Evolutionary conservation across 2,329 filamentous ascomycete genomes (phyloP).

Genomic region (Venturia pyrina): DNA sequence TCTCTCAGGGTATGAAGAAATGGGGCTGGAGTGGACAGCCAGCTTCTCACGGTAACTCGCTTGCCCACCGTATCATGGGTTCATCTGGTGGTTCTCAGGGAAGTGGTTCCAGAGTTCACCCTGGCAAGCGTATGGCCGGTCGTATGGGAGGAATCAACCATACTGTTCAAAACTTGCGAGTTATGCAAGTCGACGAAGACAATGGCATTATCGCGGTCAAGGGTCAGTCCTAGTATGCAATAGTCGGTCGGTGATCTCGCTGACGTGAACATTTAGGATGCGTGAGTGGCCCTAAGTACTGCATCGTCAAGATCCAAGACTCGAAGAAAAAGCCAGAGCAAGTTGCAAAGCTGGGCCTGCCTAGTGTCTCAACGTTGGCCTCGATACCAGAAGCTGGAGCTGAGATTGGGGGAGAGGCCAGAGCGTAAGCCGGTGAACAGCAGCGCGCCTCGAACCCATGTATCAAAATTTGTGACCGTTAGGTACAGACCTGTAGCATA

Average conservation of each 20-base stretch:
- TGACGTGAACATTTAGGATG: slow-evolving; percentile 36
- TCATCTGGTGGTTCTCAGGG: slow-evolving; percentile 84
- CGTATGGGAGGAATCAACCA: slow-evolving; percentile 85
- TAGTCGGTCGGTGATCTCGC: not conserved
- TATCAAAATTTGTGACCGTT: not conserved
- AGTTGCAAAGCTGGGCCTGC: slow-evolving; percentile 1
- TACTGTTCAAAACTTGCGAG: slow-evolving; percentile 83
- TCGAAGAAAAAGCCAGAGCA: slow-evolving; percentile 77
- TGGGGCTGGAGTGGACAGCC: slow-evolving; percentile 84
- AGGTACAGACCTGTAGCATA: not conserved
- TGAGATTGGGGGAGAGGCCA: not conserved
- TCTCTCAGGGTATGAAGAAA: slow-evolving; percentile 72
- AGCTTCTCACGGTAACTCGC: slow-evolving; percentile 88
- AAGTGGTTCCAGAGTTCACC: slow-evolving; percentile 80
- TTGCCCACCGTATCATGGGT: slow-evolving; percentile 87
- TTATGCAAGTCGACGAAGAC: slow-evolving; percentile 78
- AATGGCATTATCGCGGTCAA: slow-evolving; percentile 83
- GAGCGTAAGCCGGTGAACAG: not conserved
- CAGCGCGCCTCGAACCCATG: not conserved
- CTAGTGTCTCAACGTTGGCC: not conserved
- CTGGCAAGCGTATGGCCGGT: slow-evolving; percentile 96
- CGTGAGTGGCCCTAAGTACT: slow-evolving; percentile 80
- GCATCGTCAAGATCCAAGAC: slow-evolving; percentile 77
- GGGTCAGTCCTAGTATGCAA: slow-evolving; percentile 40
- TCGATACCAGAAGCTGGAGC: slow-evolving; percentile 1